Evolutionary conservation across 2,329 filamentous ascomycete species (phyloP), one percentile per base, ranked within the genome.

Genomic region (Furcasterigmium furcatum): DNA sequence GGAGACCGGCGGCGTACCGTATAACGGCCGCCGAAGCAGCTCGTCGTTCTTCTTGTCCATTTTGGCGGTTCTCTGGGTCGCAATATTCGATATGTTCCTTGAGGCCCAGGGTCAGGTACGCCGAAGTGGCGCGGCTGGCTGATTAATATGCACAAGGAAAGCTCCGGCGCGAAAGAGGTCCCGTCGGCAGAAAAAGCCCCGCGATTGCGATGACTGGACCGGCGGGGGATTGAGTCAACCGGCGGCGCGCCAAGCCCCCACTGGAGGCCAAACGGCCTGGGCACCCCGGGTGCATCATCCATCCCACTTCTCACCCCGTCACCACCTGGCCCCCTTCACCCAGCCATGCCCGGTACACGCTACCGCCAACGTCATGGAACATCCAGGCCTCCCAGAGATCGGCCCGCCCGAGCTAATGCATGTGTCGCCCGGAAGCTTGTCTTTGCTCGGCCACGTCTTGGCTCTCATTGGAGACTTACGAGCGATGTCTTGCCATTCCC

Each of bases 1-100:
- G 18, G 50, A 45, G 34, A 18, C n/a, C n/a, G n/a, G n/a, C n/a
- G 21, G 46, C 52, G 38, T 63, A 76, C 74, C 59, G 53, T 81
- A 81, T 43, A 80, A 70, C 12, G 77, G 77, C 47, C 74, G 68
- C 52, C 70, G 66, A 20, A 75, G 62, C 38, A 76, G 55, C 47
- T 78, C 75, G 35, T 77, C 70, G 9, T 65, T 55, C 44, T 64
- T 65, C 48, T 70, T 67, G 13, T 68, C 60, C 67, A 68, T 71
- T 41, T 20, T n/a, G n/a, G n/a, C n/a, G n/a, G n/a, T 13, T 32
- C 14, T 16, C 16, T 14, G 9, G 24, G 16, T 27, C 4, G 7
- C 4, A 9, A 18, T 9, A 18, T 5, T 19, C 14, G 18, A n/a
- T 10, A 9, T n/a, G 22, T 24, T 39, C 19, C n/a, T 39, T 39